Base-by-base conservation (phyloP, 768 basidiomycete genomes). In the Paxillus rubicundulus region DNA sequence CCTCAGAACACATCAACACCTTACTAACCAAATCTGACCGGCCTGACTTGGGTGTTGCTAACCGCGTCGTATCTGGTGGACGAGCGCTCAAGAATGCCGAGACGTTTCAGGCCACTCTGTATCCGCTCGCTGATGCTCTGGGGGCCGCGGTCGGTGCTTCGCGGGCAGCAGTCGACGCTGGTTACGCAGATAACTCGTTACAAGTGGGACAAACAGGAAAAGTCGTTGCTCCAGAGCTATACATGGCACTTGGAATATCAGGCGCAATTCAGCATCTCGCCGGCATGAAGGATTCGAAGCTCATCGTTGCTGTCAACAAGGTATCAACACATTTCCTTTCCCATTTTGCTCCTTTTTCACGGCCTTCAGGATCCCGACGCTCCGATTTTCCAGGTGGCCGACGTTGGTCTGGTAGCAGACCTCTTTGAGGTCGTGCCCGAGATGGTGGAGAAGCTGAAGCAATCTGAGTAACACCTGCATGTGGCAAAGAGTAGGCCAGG, bases 151-250 rank as follows among this genome's bases (percentile, higher is more conserved):
- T 99, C 54, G 97, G 97, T 53, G 97, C 97, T n/a, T 94, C 92
- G 17, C 85, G 97, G 49, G 97, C 97, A 5, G 97, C 97, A 4
- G 97, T 99, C 16, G 97, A 99, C 69, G 92, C 94, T 24, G 97
- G 97, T 1, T 98, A 98, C 64, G 93, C 92, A 27, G 97, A 98
- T 70, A 98, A 98, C 72, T 94, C 92, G 4, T 66, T 98, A 46
- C 97, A 99, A 71, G 97, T 99, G n/a, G 97, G 97, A 20, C 97
- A 99, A 76, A 99, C 97, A 0, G 97, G 97, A 50, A 98, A 98
- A 72, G 89, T 99, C 33, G 95, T 98, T 39, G 96, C 97, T 3
- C 96, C 97, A 0, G 91, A 96, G 66, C 74, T 99, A 48, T 99
- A 99, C 72, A 82, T 98, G 71, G 97, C 97, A 4, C 72, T 98